Evolutionary conservation across 2,329 filamentous ascomycete genomes (phyloP), one percentile per base, ranked within the genome.

Genomic region (Xylaria sp.): DNA sequence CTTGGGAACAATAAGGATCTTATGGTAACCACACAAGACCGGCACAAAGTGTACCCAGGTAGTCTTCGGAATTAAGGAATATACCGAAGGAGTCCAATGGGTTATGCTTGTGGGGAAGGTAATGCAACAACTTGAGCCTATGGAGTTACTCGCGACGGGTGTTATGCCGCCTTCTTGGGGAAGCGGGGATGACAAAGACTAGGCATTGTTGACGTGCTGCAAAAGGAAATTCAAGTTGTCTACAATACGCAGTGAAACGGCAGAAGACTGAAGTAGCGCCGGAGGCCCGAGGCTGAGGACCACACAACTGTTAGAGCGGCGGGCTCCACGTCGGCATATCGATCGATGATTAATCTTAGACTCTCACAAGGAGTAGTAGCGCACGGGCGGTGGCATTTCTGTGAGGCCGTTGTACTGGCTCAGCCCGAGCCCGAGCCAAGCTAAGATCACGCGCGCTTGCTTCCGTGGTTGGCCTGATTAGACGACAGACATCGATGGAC

Each of bases 381-480:
- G 37, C 46, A 28, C 52, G 25, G 20, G 48, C 50, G 41, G 39
- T 37, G 52, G 51, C 56, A 41, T 39, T 55, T 41, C 44, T 52
- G 13, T 28, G 15, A 50, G 56, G 62, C 65, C 37, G 12, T 46
- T 62, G 61, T 54, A 58, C 65, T 61, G 50, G 59, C 61, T 67
- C 54, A 70, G 65, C 67, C 69, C 58, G 62, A 60, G 60, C 58
- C 61, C 54, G 67, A 58, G 64, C 69, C 61, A 59, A 60, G 60
- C 59, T 57, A 63, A 70, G 58, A 25, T 65, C 60, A 63, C 61
- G 61, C 57, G 55, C 44, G 60, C 41, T 63, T 41, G 23, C 9
- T 39, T 65, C 63, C 67, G 65, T 67, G 60, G 41, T 54, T 69
- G 60, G 41, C 48, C 52, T 44, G 28, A 12, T 28, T 37, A 56